Base-by-base conservation (phyloP, 345 rosid genomes). In the Bruguiera gymnorhiza region DNA sequence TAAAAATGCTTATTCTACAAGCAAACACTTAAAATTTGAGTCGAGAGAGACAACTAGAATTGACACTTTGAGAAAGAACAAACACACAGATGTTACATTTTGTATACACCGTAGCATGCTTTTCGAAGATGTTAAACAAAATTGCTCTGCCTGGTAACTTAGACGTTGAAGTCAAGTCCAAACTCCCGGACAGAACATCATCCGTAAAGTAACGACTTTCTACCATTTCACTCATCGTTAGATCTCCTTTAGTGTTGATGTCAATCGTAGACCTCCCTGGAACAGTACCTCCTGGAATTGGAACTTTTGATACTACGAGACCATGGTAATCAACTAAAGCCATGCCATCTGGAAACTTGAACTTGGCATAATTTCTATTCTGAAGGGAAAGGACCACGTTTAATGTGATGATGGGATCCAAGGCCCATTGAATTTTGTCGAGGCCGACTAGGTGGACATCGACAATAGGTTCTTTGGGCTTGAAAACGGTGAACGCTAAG, bases 291-390 rank as follows among this genome's bases (percentile, higher is more conserved):
- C 32, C 69, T 16, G 8, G 61, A 2, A 86, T 50, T 1, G 81
- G 78, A 11, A 76, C 67, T 8, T 65, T 78, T 0, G 73, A 84
- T 1, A 78, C 73, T 0, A 62, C 29, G 30, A 27, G 63, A 6
- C 76, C 85, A 0, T 56, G 83, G 57, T 75, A 84, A 20, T 72
- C 43, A 11, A 86, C 50, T 8, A 61, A 59, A 5, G 72, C 77
- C 1, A 62, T 77, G 6, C 78, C 39, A 75, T 76, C 77, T 43
- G 23, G 1, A 77, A 54, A 84, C 79, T 72, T 63, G 65, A 84
- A 86, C 27, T 79, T 65, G 0, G 85, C 88, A 21, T 86, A 77
- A 54, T 84, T 86, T 1, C 76, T 85, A 52, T 81, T 84, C 31
- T 65, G 62, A 20, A 86, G 63, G 3, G 78, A 66, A 24, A 86